phyloP scores from a whole-genome alignment of 2,329 filamentous ascomycete genomes.

The Boeremia exigua region DNA sequence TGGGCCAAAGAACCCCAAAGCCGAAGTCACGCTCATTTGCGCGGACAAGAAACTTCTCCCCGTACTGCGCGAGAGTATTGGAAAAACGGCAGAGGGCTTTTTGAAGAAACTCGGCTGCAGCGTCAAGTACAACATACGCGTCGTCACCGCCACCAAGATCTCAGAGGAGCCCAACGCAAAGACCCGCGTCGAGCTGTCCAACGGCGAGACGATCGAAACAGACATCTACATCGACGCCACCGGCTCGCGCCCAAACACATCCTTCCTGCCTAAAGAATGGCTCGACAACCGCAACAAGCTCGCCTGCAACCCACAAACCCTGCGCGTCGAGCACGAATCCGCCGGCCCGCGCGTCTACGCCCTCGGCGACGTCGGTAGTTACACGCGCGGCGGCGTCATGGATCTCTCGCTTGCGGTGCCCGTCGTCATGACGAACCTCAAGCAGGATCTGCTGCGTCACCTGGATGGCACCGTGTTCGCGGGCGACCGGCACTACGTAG shows the following conservation, averaged over 20 bases:
- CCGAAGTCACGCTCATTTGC: constrained; percentile 54
- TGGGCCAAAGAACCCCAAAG: constrained; percentile 48
- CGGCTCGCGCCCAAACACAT: constrained; percentile 60
- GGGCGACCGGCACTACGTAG: constrained; percentile 41
- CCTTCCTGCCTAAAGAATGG: constrained; percentile 59
- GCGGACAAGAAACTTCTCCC: constrained; percentile 54
- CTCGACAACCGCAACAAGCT: constrained; percentile 59
- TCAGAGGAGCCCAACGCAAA: constrained; percentile 49
- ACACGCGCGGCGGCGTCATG: constrained; percentile 54
- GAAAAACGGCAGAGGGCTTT: constrained; percentile 54
- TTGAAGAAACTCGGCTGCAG: constrained; percentile 57
- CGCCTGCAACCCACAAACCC: constrained; percentile 54
- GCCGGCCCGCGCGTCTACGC: constrained; percentile 55
- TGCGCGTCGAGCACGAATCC: constrained; percentile 54
- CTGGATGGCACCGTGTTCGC: constrained; percentile 31
- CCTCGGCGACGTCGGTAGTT: constrained; percentile 57
- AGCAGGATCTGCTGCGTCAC: constrained; percentile 52
- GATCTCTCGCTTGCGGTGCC: constrained; percentile 52
- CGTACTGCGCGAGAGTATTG: constrained; percentile 51
- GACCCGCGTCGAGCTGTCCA: constrained; percentile 49
- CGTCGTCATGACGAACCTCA: constrained; percentile 54
- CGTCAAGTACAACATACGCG: constrained; percentile 50
- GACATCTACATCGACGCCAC: constrained; percentile 63
- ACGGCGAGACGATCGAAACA: constrained; percentile 56
- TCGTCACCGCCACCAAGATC: constrained; percentile 35